phyloP scores from a whole-genome alignment of 805 yeast species.

The Vanderwaltozyma polyspora region DNA sequence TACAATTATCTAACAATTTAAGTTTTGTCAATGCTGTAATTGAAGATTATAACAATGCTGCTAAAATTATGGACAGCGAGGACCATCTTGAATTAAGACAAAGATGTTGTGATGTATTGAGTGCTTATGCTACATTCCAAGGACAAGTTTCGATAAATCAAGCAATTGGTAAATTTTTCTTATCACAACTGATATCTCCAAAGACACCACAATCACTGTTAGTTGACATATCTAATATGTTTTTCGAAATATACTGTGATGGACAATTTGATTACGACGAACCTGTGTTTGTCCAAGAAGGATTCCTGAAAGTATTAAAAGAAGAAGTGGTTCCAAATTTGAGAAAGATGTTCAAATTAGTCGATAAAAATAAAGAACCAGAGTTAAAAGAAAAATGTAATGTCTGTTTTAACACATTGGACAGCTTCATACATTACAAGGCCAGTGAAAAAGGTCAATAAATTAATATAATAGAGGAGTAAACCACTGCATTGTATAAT shows the following conservation, averaged over 20 bases:
- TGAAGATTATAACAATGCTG: slow-evolving; percentile 7
- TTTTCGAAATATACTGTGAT: slow-evolving; percentile 78
- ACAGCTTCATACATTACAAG: slow-evolving; percentile 72
- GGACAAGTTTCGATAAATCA: slow-evolving; percentile 36
- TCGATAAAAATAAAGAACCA: slow-evolving; percentile 53
- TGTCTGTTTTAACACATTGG: slow-evolving; percentile 55
- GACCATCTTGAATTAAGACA: slow-evolving; percentile 30
- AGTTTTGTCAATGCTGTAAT: slow-evolving; percentile 19
- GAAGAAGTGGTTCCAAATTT: slow-evolving; percentile 34
- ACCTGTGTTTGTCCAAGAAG: slow-evolving; percentile 49
- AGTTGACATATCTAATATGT: slow-evolving; percentile 49
- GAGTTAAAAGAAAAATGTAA: slow-evolving; percentile 52
- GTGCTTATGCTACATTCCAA: slow-evolving; percentile 37
- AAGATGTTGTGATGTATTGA: slow-evolving; percentile 39
- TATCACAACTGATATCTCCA: slow-evolving; percentile 19
- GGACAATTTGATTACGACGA: slow-evolving; percentile 52
- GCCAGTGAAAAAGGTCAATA: slow-evolving; percentile 28
- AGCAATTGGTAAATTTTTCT: slow-evolving; percentile 35
- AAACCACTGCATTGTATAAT: no score
- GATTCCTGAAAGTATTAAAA: slow-evolving; percentile 34
- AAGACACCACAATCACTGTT: slow-evolving; percentile 31
- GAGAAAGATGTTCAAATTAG: slow-evolving; percentile 43
- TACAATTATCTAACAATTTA: slow-evolving; percentile 17
- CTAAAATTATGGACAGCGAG: neutral
- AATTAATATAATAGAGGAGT: no score